Evolutionary conservation across 495 filamentous ascomycete species (phyloP).

Genomic region (Hypoxylon lienhwacheense): DNA sequence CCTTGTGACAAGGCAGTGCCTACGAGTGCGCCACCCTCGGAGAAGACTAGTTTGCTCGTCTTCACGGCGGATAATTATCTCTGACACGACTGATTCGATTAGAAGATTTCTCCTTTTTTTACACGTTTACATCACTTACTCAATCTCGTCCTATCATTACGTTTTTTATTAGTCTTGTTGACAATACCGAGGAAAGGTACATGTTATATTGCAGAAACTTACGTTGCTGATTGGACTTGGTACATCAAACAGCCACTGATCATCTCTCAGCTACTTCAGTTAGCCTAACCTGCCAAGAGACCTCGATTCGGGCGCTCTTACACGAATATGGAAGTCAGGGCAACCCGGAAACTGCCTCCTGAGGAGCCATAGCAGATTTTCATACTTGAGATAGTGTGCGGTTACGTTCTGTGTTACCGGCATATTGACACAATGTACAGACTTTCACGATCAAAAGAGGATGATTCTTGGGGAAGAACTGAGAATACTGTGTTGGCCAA

Average conservation of each 20-base stretch:
- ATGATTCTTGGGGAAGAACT: neutral
- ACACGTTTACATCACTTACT: conserved; percentile 26
- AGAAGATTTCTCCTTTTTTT: neutral
- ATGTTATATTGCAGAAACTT: no score
- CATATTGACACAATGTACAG: conserved; percentile 1
- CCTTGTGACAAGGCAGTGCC: no score
- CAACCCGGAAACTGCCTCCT: conserved; percentile 41
- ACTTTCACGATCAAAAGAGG: neutral
- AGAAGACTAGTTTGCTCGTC: neutral
- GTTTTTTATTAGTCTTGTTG: neutral
- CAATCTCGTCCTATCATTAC: conserved; percentile 29
- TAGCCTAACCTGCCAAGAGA: conserved; percentile 7
- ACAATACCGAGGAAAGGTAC: neutral
- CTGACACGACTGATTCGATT: conserved; percentile 17
- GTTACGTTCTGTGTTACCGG: conserved; percentile 26
- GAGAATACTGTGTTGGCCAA: neutral
- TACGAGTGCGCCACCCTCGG: neutral
- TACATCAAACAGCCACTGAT: conserved; percentile 43
- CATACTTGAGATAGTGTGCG: conserved; percentile 40
- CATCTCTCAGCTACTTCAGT: conserved; percentile 39
- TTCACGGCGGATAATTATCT: conserved; percentile 14
- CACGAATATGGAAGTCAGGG: conserved; percentile 40
- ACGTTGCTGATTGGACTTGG: conserved; percentile 40
- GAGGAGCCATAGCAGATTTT: conserved; percentile 39
- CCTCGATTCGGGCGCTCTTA: conserved; percentile 18